These are phyloP conservation scores for Volutella citrinella DNA, from an alignment of 2,329 filamentous ascomycete species.

Conservation along the genomic window DNA sequence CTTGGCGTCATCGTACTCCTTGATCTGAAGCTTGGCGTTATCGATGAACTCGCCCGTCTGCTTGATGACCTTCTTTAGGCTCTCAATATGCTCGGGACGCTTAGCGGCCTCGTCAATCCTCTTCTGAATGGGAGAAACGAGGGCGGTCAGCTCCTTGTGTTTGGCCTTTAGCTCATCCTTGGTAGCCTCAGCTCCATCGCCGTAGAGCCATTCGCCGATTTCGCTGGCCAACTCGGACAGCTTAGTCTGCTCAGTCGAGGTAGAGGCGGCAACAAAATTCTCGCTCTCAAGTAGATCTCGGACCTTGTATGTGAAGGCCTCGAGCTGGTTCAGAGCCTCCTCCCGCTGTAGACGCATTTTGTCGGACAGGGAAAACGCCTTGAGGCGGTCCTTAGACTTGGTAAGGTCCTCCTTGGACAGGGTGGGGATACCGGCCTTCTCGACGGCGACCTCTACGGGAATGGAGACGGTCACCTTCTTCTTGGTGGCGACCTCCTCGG, in stretches of 20 bases:
- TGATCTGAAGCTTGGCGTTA: conserved; percentile 67
- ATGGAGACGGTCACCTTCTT: conserved; percentile 58
- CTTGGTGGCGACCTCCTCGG: conserved; percentile 49
- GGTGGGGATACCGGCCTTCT: conserved; percentile 48
- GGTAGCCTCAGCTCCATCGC: conserved; percentile 73
- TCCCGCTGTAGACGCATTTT: conserved; percentile 72
- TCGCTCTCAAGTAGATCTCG: conserved; percentile 79
- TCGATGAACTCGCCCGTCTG: conserved; percentile 68
- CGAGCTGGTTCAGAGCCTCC: conserved; percentile 88
- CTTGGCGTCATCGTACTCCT: conserved; percentile 62
- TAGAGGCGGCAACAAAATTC: conserved; percentile 69
- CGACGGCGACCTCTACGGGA: conserved; percentile 47
- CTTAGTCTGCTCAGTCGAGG: conserved; percentile 60
- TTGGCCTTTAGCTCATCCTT: conserved; percentile 73
- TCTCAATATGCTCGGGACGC: conserved; percentile 67
- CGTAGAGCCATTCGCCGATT: conserved; percentile 87
- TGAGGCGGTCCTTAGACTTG: conserved; percentile 65
- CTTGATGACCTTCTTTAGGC: conserved; percentile 67
- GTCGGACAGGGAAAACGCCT: conserved; percentile 85
- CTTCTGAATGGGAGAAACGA: conserved; percentile 74
- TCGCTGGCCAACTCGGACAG: conserved; percentile 67
- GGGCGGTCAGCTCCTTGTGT: conserved; percentile 71
- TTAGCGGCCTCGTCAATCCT: conserved; percentile 69
- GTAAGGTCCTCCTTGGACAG: conserved; percentile 48
- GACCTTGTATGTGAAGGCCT: conserved; percentile 85